phyloP scores from a whole-genome alignment of 306 rosid species.

The Geum urbanum region DNA sequence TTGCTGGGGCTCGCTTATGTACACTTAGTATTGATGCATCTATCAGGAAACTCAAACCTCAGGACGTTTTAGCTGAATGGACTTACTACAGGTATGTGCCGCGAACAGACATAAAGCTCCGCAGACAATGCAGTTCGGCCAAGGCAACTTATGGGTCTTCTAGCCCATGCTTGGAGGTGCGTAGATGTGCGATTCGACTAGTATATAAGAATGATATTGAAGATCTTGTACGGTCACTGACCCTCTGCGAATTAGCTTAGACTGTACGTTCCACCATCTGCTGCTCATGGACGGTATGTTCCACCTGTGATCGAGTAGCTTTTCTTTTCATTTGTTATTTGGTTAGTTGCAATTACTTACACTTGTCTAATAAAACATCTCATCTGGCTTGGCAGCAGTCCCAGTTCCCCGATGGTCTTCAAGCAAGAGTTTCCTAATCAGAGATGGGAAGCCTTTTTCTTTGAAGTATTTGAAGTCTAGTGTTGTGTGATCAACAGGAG shows the following conservation, averaged over 20 bases:
- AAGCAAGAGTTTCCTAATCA: too few species aligned
- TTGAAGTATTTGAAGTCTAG: too few species aligned
- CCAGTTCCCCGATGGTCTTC: too few species aligned
- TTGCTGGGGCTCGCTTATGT: background rate
- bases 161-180: background rate
- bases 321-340: too few species aligned
- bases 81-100: background rate
- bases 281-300: background rate
- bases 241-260: background rate
- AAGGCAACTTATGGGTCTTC: background rate
- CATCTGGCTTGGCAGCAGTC: too few species aligned
- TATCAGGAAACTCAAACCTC: background rate
- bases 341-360: too few species aligned
- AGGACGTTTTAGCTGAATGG: background rate
- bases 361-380: too few species aligned
- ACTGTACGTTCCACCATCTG: background rate
- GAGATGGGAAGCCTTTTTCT: too few species aligned
- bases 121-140: background rate
- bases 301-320: too few species aligned
- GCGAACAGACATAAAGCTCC: background rate
- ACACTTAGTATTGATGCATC: too few species aligned
- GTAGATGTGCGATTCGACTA: constrained; percentile 1
- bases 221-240: background rate
- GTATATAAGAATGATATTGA: background rate
- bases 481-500: too few species aligned